Evolutionary conservation across 352 stramenopile species (phyloP).

Genomic region (Globisporangium cystogenes): DNA sequence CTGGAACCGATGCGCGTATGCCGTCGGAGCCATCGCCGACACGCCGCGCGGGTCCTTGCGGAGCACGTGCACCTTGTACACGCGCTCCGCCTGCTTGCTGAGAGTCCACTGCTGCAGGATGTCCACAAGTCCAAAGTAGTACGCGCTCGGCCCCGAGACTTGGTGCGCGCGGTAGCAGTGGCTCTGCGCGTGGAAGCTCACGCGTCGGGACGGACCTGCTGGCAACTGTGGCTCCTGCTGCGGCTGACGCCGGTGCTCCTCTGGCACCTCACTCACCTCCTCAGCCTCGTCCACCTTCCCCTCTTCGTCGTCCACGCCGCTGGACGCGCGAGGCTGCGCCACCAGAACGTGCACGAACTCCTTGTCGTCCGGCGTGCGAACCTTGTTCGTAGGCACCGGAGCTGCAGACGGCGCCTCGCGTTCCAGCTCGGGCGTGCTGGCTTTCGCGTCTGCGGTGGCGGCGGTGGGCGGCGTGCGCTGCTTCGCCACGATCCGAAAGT

Average conservation of each 20-base stretch:
- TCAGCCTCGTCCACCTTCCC: slow-evolving; percentile 3
- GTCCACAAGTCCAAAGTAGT: slow-evolving; percentile 89
- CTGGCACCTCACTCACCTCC: background rate
- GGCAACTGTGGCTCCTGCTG: background rate
- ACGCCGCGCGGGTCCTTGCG: slow-evolving; percentile 65
- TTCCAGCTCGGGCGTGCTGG: slow-evolving; percentile 5
- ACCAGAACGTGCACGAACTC: slow-evolving; percentile 41
- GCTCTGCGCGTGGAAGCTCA: slow-evolving; percentile 1
- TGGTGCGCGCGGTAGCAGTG: slow-evolving; percentile 71
- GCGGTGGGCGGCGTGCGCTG: slow-evolving; percentile 12
- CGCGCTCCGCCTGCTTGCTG: slow-evolving; percentile 66
- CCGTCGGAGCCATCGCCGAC: slow-evolving; percentile 63
- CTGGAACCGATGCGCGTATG: slow-evolving; percentile 76
- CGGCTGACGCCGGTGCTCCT: slow-evolving; percentile 1
- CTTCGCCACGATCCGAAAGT: slow-evolving; percentile 62
- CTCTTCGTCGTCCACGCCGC: slow-evolving; percentile 14
- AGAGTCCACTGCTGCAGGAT: slow-evolving; percentile 88
- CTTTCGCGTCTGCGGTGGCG: background rate
- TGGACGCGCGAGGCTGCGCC: background rate
- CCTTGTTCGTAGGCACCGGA: background rate
- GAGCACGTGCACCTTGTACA: slow-evolving; percentile 82
- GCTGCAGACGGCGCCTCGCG: background rate
- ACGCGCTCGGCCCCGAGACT: slow-evolving; percentile 79
- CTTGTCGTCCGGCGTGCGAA: slow-evolving; percentile 1
- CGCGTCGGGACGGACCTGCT: no score